A percentile compares a stretch with the other conserved stretches of the same genome.
phyloP scores from a whole-genome alignment of 495 filamentous ascomycete genomes.

The Cenococcum geophilum region DNA sequence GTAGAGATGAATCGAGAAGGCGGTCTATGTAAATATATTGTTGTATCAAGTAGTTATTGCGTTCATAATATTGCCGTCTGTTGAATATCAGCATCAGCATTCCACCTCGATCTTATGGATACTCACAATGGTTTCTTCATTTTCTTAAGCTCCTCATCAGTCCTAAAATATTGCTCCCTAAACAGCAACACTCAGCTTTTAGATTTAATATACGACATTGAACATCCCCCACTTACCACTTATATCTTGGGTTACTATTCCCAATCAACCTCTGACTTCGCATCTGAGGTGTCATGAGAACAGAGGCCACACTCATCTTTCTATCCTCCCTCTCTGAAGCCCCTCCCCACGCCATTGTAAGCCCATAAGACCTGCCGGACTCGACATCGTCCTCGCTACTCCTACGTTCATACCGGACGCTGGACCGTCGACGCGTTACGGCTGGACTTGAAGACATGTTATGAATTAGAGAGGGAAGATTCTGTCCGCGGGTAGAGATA shows the following conservation, averaged over 20 bases:
- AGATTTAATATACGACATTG: background rate
- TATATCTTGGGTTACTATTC: conserved; percentile 66
- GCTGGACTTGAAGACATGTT: background rate
- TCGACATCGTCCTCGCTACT: conserved; percentile 26
- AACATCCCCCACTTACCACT: conserved; percentile 41
- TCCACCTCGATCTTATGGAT: conserved; percentile 2
- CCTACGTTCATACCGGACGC: conserved; percentile 18
- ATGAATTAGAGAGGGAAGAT: conserved; percentile 29
- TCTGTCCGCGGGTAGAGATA: conserved; percentile 37
- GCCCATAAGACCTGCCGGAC: conserved; percentile 15
- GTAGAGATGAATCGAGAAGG: conserved; percentile 81
- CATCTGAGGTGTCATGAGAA: conserved; percentile 64
- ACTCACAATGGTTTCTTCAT: conserved; percentile 60
- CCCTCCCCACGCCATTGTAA: conserved; percentile 15
- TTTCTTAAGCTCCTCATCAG: conserved; percentile 54
- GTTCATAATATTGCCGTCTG: conserved; percentile 73
- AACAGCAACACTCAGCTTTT: background rate
- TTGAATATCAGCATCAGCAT: conserved; percentile 13
- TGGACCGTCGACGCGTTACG: conserved; percentile 13
- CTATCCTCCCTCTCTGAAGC: conserved; percentile 21
- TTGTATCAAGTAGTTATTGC: conserved; percentile 73
- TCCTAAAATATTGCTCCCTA: conserved; percentile 64
- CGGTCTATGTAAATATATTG: conserved; percentile 89
- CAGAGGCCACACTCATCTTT: conserved; percentile 36
- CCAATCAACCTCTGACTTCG: conserved; percentile 72